Base-by-base conservation (phyloP, 208 protist genomes). In the Porcisia deanei region DNA sequence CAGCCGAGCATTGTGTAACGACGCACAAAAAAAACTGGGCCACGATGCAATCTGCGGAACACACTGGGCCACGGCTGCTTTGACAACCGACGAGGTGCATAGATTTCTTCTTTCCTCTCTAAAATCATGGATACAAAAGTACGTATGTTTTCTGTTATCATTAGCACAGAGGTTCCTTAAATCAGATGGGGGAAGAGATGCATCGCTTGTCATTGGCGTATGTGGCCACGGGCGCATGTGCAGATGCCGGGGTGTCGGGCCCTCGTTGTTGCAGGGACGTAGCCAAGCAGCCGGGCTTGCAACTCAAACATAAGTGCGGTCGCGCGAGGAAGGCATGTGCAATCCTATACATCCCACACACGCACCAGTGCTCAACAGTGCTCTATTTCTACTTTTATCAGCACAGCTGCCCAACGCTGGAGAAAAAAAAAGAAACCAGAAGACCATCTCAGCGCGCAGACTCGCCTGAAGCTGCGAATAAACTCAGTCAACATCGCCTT, bases 21-120 rank as follows among this genome's bases (percentile, higher is more conserved):
- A 67, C 41, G 63, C 63, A 0, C 41, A 47, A 8, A 25, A 30
- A 67, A n/a, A 30, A 3, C 7, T 14, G 41, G 10, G 5, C 1
- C 16, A 22, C 16, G 41, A 10, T 18, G 22, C 2, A 25, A 52
- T 52, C 39, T 37, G 63, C n/a, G 43, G 41, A 67, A 18, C 63
- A 18, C 18, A 45, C 63, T 52, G 63, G 1, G 41, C 9, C 39
- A 52, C 41, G 47, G 22, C 18, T 2, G 6, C 14, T 52, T 49
- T 8, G 22, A 43, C 2, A 52, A 9, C 25, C 41, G 22, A 67
- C 1, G 10, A 25, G n/a, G 37, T n/a, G 47, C 64, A 7, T 34
- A 25, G 73, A 20, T 58, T 79, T 73, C 54, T 67, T 47, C 53
- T 34, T 79, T 75, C 34, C 22, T 71, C 68, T 77, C 25, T 61